Evolutionary conservation across 2,329 filamentous ascomycete genomes (phyloP), one percentile per base, ranked within the genome.

Genomic region (Cordyceps javanica): DNA sequence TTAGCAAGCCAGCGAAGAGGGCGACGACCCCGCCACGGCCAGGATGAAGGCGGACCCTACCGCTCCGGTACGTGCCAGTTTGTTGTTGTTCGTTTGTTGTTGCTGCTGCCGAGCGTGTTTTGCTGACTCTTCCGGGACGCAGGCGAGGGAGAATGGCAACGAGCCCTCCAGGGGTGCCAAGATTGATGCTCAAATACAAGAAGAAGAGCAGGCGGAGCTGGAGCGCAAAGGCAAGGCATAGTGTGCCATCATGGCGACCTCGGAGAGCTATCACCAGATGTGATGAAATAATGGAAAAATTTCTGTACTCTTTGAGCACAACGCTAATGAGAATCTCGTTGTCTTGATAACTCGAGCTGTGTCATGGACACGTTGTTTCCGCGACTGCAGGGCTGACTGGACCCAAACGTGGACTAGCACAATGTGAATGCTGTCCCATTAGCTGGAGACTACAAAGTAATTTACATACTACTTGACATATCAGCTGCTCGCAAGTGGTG

Each of bases 81-180:
- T 16, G n/a, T n/a, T n/a, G n/a, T n/a, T n/a, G n/a, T n/a, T n/a
- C n/a, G n/a, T n/a, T n/a, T n/a, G n/a, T n/a, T n/a, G n/a, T n/a
- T n/a, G n/a, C n/a, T n/a, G n/a, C n/a, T n/a, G n/a, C n/a, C n/a
- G n/a, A n/a, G n/a, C n/a, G n/a, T 42, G 13, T n/a, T 34, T 10
- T 1, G 16, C 66, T 65, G 32, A 14, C 55, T 51, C 13, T 7
- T 16, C n/a, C n/a, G n/a, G n/a, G n/a, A n/a, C 7, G 5, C 34
- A 76, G 79, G 86, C 85, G 49, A 78, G 73, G 61, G 65, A 75
- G 58, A 85, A 89, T 68, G 85, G 85, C 60, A 89, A 89, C 70
- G 77, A 88, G 74, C 86, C 86, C 4, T 85, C 81, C 41, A 81
- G 76, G 65, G 86, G 86, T 26, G 86, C 86, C 28, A 80, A 85